Conservation (phyloP, 305 asterid species). For the Andrographis paniculata region DNA sequence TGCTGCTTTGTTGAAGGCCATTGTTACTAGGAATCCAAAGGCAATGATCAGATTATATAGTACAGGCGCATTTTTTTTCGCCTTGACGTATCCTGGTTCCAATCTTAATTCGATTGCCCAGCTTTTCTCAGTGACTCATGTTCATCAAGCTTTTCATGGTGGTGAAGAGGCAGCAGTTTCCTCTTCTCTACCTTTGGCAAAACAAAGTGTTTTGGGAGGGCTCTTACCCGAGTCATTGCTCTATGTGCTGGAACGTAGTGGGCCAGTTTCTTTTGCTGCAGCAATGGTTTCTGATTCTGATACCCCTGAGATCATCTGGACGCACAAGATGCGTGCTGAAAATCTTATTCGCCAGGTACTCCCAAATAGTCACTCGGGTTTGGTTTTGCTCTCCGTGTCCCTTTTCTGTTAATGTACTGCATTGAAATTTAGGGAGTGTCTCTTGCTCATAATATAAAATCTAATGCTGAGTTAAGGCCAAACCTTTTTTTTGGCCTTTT, state of each 20-base stretch:
- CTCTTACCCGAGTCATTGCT: constrained; percentile 97
- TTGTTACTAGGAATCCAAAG: constrained; percentile 92
- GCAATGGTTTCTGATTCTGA: constrained; percentile 99
- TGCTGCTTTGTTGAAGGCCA: constrained; percentile 92
- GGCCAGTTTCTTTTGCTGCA: constrained; percentile 90
- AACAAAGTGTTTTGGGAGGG: constrained; percentile 97
- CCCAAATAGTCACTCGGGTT: constrained; percentile 13
- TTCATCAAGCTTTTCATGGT: constrained; percentile 97
- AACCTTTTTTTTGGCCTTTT: constrained; percentile 10
- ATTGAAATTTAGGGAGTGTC: constrained; percentile 7
- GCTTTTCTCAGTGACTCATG: constrained; percentile 89
- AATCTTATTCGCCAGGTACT: constrained; percentile 87
- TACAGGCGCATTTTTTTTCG: constrained; percentile 90
- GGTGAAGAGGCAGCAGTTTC: constrained; percentile 99
- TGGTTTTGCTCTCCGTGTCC: background rate
- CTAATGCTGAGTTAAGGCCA: constrained; percentile 18
- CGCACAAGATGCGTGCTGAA: constrained; percentile 98
- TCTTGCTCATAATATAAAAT: constrained; percentile 8
- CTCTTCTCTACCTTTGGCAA: constrained; percentile 92
- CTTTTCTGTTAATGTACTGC: constrained; percentile 2
- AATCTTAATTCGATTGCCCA: constrained; percentile 89
- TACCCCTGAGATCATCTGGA: constrained; percentile 99
- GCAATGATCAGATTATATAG: constrained; percentile 95
- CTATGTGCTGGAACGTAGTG: constrained; percentile 94
- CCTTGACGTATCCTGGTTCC: constrained; percentile 98